Conservation (phyloP, 306 rosid species). For the Quillaja saponaria region DNA sequence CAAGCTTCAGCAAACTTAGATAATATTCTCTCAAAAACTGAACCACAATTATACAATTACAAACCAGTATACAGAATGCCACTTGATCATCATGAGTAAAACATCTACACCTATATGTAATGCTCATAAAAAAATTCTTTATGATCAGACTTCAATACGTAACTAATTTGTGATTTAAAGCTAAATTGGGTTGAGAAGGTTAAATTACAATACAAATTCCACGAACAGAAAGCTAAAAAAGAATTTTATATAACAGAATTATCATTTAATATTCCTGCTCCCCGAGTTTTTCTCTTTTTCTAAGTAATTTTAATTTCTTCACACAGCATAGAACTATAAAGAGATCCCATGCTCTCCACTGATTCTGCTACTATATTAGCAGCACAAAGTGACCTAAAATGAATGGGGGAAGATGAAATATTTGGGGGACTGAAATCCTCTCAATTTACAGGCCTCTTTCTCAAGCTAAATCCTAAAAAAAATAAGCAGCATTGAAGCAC, state of each 20-base stretch:
- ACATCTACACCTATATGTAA: too few species aligned
- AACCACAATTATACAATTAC: too few species aligned
- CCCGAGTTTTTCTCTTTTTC: conserved; percentile 31
- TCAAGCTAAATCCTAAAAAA: conserved; percentile 45
- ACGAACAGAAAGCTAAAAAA: too few species aligned
- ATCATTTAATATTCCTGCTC: conserved; percentile 42
- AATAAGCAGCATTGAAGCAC: conserved; percentile 55
- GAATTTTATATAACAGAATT: conserved; percentile 9
- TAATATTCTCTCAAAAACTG: too few species aligned
- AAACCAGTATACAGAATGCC: too few species aligned
- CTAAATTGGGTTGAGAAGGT: too few species aligned
- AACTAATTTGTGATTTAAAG: too few species aligned
- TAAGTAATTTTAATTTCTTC: conserved; percentile 28
- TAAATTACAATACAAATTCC: too few species aligned
- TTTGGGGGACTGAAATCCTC: conserved; percentile 45
- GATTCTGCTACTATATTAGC: conserved; percentile 44
- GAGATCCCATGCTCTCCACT: conserved; percentile 43
- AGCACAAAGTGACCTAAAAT: conserved; percentile 27
- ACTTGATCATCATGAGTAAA: too few species aligned
- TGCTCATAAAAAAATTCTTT: too few species aligned
- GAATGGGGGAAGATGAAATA: not conserved
- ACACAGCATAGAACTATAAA: conserved; percentile 42
- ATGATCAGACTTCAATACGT: too few species aligned
- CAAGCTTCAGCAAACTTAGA: too few species aligned
- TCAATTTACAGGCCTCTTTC: conserved; percentile 75